phyloP scores from a whole-genome alignment of 2,329 filamentous ascomycete genomes.

The Colletotrichum sp. region DNA sequence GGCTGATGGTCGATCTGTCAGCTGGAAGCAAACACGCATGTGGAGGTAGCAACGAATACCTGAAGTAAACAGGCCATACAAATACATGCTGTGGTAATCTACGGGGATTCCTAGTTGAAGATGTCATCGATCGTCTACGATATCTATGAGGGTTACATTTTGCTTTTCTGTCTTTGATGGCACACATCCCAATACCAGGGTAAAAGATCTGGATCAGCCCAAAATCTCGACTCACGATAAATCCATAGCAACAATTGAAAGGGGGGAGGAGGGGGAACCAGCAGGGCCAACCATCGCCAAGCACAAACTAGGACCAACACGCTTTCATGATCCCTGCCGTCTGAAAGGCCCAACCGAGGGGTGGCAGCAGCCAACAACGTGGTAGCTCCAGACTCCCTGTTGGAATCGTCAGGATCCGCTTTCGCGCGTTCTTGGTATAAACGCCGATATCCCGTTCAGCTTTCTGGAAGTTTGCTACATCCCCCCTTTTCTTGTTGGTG shows the following conservation, averaged over 20 bases:
- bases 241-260: background rate
- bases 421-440: constrained; percentile 19
- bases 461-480: constrained; percentile 7
- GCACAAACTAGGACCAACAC: background rate
- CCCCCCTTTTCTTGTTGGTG: constrained; percentile 7
- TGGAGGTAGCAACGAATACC: background rate
- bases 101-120: background rate
- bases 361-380: background rate
- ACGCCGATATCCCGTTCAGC: constrained; percentile 16
- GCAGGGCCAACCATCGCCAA: background rate
- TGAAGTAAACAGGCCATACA: background rate
- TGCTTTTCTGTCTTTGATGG: background rate
- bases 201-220: background rate
- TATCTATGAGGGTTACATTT: background rate
- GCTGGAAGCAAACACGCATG: background rate
- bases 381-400: constrained; percentile 15
- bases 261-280: background rate
- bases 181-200: background rate
- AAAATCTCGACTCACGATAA: background rate
- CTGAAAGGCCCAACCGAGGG: background rate
- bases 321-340: background rate
- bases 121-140: background rate
- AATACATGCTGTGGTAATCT: background rate
- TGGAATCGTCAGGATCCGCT: constrained; percentile 7
- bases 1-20: background rate